phyloP scores from a whole-genome alignment of 2,329 filamentous ascomycete species.

The Didymella lethalis region DNA sequence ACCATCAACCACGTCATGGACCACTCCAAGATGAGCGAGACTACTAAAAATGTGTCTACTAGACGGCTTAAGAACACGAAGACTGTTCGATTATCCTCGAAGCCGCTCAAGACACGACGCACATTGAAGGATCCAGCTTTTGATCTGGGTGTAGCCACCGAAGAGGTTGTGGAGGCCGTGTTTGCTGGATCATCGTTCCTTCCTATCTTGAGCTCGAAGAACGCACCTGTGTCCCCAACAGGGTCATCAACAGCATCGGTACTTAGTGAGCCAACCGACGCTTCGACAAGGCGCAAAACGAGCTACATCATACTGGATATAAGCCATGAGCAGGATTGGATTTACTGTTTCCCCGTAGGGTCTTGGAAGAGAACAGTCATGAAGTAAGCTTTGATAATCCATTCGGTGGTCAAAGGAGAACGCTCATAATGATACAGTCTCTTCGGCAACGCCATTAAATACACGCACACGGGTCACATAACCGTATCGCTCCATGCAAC shows the following conservation, averaged over 20 bases:
- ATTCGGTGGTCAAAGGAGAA: not conserved
- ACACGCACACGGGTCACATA: constrained; percentile 43
- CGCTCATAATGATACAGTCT: constrained; percentile 20
- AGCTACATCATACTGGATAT: constrained; percentile 43
- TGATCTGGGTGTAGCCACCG: constrained; percentile 29
- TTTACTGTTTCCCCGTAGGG: constrained; percentile 51
- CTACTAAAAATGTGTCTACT: constrained; percentile 50
- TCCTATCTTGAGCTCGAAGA: constrained; percentile 23
- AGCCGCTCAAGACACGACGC: constrained; percentile 37
- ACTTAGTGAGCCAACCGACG: not conserved
- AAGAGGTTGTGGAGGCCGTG: constrained; percentile 38
- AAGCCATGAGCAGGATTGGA: constrained; percentile 48
- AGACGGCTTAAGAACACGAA: constrained; percentile 38
- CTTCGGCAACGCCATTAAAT: constrained; percentile 50
- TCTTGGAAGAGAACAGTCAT: constrained; percentile 49
- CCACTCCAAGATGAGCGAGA: constrained; percentile 39
- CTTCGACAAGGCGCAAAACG: constrained; percentile 24
- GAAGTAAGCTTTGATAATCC: constrained; percentile 24
- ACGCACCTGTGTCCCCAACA: constrained; percentile 13
- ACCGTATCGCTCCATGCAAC: constrained; percentile 35
- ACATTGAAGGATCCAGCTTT: constrained; percentile 28
- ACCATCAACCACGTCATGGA: constrained; percentile 49
- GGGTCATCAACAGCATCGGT: constrained; percentile 15
- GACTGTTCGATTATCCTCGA: constrained; percentile 41
- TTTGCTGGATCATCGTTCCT: constrained; percentile 47